Base-by-base conservation (phyloP, 140 eudicot genomes). In the Eryngium alpinum region DNA sequence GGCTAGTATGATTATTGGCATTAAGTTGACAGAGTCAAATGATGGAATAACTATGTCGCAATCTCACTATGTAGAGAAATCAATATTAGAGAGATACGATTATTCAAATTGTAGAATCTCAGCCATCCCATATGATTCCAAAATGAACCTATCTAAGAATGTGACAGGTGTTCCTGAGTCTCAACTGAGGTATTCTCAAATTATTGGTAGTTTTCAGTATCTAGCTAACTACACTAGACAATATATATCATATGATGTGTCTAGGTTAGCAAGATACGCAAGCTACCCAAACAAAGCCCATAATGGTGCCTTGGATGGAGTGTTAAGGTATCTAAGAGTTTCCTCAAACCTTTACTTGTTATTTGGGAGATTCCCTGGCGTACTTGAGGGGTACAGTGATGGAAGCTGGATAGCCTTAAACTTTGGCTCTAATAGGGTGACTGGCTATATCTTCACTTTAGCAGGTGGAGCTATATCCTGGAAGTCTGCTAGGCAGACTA, bases 251-350 rank as follows among this genome's bases (percentile, higher is more conserved):
- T 67, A 22, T 67, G 27, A 32, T 11, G 74, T 67, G 74, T 67
- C 74, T 67, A 67, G 31, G 74, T 28, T n/a, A n/a, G n/a, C n/a
- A n/a, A n/a, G n/a, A n/a, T n/a, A n/a, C n/a, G n/a, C n/a, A n/a
- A n/a, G n/a, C 29, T 67, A 34, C 28, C 74, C 74, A 24, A 67
- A 67, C 28, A 67, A 34, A 67, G 10, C 74, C 31, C 74, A 67
- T 24, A 24, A 34, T 32, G 74, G 28, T 10, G 74, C 74, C 74
- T 67, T 67, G 74, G 74, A 67, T 67, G 28, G 74, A 67, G 27
- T 67, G 34, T 31, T 24, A 10, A n/a, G 34, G 74, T 67, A 67
- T 31, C 31, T 67, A 31, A 69, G 29, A 69, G 74, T 16, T 7
- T n/a, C 44, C 14, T 24, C 43, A n/a, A n/a, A 29, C 74, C 32